Percentiles rank a stretch among this genome's conserved stretches.
Evolutionary conservation across 495 filamentous ascomycete genomes (phyloP).

Genomic region (Cercophora newfieldiana): DNA sequence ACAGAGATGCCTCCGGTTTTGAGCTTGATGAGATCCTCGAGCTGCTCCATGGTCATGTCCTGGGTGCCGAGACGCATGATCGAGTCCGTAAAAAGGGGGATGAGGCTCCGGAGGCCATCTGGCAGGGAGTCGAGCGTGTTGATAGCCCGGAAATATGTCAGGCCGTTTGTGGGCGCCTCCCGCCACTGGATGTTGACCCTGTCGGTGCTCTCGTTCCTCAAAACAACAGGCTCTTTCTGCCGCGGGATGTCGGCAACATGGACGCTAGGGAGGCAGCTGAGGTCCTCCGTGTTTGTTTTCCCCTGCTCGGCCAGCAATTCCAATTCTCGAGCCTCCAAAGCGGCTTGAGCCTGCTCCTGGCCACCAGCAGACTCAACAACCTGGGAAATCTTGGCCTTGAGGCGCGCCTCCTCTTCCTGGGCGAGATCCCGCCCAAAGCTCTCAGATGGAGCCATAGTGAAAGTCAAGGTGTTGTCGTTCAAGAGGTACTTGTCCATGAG

Average conservation of each 20-base stretch:
- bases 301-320: slow-evolving; percentile 80
- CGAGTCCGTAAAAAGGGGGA: slow-evolving; percentile 89
- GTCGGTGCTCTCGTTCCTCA: slow-evolving; percentile 67
- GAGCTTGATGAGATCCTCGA: slow-evolving; percentile 92
- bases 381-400: slow-evolving; percentile 68
- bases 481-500: slow-evolving; percentile 87
- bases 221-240: slow-evolving; percentile 64
- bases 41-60: slow-evolving; percentile 84
- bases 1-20: slow-evolving; percentile 92
- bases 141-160: slow-evolving; percentile 94
- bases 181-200: slow-evolving; percentile 81
- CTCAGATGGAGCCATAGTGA: slow-evolving; percentile 87
- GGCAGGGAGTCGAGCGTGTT: slow-evolving; percentile 78
- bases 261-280: slow-evolving; percentile 84
- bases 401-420: slow-evolving; percentile 71
- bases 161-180: slow-evolving; percentile 87
- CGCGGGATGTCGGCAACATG: slow-evolving; percentile 86
- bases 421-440: slow-evolving; percentile 71
- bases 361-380: slow-evolving; percentile 67
- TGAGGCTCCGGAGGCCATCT: slow-evolving; percentile 76
- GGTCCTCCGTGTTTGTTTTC: slow-evolving; percentile 74
- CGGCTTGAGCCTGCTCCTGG: slow-evolving; percentile 65
- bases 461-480: slow-evolving; percentile 81
- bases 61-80: slow-evolving; percentile 91
- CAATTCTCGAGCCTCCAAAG: slow-evolving; percentile 73